Conservation (phyloP, 2,329 filamentous ascomycete species). For the Penicillium psychrosexuale region DNA sequence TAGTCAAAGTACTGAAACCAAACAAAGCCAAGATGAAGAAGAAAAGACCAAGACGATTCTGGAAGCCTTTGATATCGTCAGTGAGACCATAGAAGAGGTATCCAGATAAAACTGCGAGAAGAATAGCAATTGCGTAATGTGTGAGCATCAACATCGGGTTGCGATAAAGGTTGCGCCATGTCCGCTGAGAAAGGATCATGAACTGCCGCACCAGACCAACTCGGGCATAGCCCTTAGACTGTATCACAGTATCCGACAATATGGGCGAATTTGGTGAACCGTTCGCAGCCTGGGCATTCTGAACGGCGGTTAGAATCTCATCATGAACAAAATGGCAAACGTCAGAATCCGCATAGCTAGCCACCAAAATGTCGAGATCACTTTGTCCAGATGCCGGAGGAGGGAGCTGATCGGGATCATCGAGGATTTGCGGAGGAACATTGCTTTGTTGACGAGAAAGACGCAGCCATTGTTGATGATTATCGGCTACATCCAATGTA, state of each 20-base stretch:
- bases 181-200: conserved; percentile 80
- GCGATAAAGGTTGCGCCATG: conserved; percentile 95
- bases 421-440: conserved; percentile 60
- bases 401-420: conserved; percentile 64
- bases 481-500: conserved; percentile 49
- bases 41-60: conserved; percentile 94
- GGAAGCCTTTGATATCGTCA: conserved; percentile 94
- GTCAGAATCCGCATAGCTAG: conserved; percentile 71
- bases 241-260: conserved; percentile 49
- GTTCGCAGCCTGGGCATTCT: conserved; percentile 65
- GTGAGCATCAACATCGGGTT: conserved; percentile 98
- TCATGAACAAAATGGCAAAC: conserved; percentile 71
- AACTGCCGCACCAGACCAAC: conserved; percentile 80
- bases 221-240: conserved; percentile 77
- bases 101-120: conserved; percentile 89
- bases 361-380: conserved; percentile 77
- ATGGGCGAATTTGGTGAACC: conserved; percentile 59
- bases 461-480: conserved; percentile 58
- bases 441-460: conserved; percentile 54
- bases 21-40: conserved; percentile 96
- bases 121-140: conserved; percentile 94
- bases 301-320: conserved; percentile 71
- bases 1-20: conserved; percentile 93
- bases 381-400: conserved; percentile 62
- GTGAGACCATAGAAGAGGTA: conserved; percentile 96